phyloP scores from a whole-genome alignment of 169 alveolate species.

The Sarcocystis neurona region DNA sequence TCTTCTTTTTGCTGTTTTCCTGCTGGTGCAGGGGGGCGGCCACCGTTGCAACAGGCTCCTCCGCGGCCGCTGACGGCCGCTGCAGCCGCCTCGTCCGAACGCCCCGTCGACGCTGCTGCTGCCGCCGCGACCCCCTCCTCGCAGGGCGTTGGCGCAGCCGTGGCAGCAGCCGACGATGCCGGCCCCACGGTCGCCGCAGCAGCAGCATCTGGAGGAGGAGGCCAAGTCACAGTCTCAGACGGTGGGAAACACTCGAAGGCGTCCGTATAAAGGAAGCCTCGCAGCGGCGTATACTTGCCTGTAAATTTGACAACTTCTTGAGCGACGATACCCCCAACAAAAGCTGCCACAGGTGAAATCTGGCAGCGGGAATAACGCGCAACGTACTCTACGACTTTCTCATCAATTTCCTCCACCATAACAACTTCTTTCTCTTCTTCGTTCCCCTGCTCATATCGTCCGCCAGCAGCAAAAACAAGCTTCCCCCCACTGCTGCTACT shows the following conservation, averaged over 20 bases:
- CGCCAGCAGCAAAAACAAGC: neutral
- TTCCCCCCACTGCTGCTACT: neutral
- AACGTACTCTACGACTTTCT: constrained; percentile 16
- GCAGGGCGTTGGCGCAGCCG: neutral
- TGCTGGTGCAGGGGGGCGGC: neutral
- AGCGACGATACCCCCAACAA: constrained; percentile 97
- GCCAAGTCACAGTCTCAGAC: no score
- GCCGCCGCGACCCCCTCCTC: no score
- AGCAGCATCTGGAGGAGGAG: neutral
- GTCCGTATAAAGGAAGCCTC: constrained; percentile 95
- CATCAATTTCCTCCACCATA: constrained; percentile 43
- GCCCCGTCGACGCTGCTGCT: neutral
- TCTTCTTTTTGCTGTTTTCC: no score
- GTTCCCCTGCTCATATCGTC: constrained; percentile 1
- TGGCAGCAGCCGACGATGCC: neutral
- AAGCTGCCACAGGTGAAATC: constrained; percentile 95
- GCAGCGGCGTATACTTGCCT: constrained; percentile 97
- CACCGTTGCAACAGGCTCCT: neutral
- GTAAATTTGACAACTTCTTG: constrained; percentile 97
- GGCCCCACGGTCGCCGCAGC: neutral
- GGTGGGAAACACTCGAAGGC: constrained; percentile 83
- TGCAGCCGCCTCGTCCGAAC: neutral
- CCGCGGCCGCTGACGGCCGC: no score
- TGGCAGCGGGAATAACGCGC: constrained; percentile 76
- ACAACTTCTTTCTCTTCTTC: constrained; percentile 38